Evolutionary conservation across 257 asterid species (phyloP).

Genomic region (Petunia secreta): DNA sequence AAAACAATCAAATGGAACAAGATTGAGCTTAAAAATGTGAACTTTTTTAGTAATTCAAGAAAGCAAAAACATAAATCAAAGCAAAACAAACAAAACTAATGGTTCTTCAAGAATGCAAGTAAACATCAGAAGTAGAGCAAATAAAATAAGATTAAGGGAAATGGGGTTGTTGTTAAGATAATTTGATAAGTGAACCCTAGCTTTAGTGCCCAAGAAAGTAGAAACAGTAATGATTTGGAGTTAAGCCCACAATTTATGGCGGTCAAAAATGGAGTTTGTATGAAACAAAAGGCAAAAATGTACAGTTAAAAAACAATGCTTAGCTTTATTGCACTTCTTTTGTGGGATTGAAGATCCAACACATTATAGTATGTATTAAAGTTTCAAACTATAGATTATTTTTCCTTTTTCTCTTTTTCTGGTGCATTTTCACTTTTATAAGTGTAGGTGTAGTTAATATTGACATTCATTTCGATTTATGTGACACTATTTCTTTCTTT

Average conservation of each 20-base stretch:
- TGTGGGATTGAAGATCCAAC: conserved; percentile 42
- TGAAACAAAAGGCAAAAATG: conserved; percentile 10
- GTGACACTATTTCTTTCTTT: too few relatives aligned
- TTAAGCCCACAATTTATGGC: conserved; percentile 57
- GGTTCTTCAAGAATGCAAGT: not conserved
- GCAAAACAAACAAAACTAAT: conserved; percentile 32
- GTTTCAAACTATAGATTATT: conserved; percentile 7
- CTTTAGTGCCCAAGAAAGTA: conserved; percentile 61
- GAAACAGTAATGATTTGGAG: conserved; percentile 59
- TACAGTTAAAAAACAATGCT: conserved; percentile 35
- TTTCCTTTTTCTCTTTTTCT: too few relatives aligned
- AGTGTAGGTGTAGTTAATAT: too few relatives aligned
- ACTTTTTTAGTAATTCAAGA: not conserved
- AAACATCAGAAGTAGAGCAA: not conserved
- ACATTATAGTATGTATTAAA: not conserved
- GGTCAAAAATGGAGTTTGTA: conserved; percentile 51
- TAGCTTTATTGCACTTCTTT: conserved; percentile 41
- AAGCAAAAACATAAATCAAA: not conserved
- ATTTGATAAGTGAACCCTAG: conserved; percentile 42
- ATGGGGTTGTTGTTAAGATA: not conserved
- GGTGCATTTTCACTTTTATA: too few relatives aligned
- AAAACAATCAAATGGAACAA: not conserved
- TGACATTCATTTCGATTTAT: too few relatives aligned
- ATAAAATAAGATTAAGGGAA: conserved; percentile 7
- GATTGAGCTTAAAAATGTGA: not conserved